These are phyloP conservation scores for Stagonosporopsis cucurbitacearum DNA, from an alignment of 2,329 filamentous ascomycete species.

Conservation along the genomic window DNA sequence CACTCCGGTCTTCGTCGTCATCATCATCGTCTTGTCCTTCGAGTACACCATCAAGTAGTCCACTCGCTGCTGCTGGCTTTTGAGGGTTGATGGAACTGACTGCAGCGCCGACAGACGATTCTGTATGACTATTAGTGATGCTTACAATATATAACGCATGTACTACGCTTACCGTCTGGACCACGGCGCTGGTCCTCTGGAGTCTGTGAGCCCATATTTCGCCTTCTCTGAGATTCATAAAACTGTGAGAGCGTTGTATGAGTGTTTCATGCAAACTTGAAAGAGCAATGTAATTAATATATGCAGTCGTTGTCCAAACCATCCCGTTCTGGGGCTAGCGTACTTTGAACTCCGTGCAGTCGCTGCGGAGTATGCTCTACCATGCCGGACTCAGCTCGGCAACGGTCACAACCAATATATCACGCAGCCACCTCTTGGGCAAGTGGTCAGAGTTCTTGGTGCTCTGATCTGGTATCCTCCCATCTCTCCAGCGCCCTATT, in stretches of 20 bases:
- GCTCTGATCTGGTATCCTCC: background rate
- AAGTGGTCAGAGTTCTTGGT: background rate
- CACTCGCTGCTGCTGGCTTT: constrained; percentile 45
- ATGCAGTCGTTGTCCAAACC: background rate
- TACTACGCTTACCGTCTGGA: constrained; percentile 36
- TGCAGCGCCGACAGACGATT: constrained; percentile 30
- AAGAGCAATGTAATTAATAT: background rate
- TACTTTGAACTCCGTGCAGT: background rate
- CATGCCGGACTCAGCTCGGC: background rate
- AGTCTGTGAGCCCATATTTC: constrained; percentile 49
- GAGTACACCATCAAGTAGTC: constrained; percentile 45
- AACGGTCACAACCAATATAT: background rate
- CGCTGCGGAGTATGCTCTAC: background rate
- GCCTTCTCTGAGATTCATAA: background rate
- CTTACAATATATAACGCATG: background rate
- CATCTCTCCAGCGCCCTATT: constrained; percentile 9
- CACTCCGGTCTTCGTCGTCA: constrained; percentile 54
- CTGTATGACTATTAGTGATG: constrained; percentile 33
- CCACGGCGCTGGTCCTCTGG: constrained; percentile 45
- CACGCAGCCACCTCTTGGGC: background rate
- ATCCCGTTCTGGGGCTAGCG: background rate
- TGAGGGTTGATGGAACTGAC: constrained; percentile 42
- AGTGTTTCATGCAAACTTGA: background rate
- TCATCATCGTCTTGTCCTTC: constrained; percentile 56
- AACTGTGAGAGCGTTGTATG: background rate